Evolutionary conservation across 1,284 basidiomycete genomes (phyloP), one percentile per base, ranked within the genome.

Genomic region (Boletus albobrunnescens): DNA sequence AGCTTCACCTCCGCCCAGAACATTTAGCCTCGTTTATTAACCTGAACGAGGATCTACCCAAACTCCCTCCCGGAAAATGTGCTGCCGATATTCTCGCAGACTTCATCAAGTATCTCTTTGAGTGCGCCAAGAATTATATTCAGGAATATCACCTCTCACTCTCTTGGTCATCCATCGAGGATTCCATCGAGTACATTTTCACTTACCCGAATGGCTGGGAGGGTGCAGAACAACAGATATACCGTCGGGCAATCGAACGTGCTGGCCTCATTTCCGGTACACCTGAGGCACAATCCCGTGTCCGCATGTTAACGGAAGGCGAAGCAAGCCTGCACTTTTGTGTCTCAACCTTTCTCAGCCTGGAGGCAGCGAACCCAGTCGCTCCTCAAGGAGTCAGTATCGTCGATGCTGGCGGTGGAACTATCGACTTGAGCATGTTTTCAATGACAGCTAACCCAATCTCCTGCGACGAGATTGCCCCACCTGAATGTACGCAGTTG

Each of bases 1-100:
- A 44, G 17, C 35, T 44, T 23, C 42, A 44, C n/a, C 42, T 44
- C 3, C 17, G 42, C n/a, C 42, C 42, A 4, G n/a, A 22, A 10
- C 19, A 44, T 30, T 11, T 36, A 3, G 9, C 26, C 14, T 23
- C 42, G 4, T 16, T 9, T 13, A 24, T 33, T 6, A 41, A 26
- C 6, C 4, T 5, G 20, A 12, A 28, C 11, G 6, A 41, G 6
- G 41, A 33, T 14, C 10, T 42, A 26, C 41, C 41, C 4, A 23
- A 31, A 13, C 41, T 42, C 4, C 42, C 33, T 1, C 1, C 6
- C 2, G 35, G 35, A 4, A 44, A 44, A 17, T 12, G 19, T 6
- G 33, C 35, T 10, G 9, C 30, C 14, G 26, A 36, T 3, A 12
- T 44, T 44, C 27, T 44, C 2, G 17, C 33, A 19, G 41, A 42